A percentile compares a stretch with the other conserved stretches of the same genome.
Evolutionary conservation across 1,284 basidiomycete genomes (phyloP).

Genomic region (Papiliotrema nemorosa): DNA sequence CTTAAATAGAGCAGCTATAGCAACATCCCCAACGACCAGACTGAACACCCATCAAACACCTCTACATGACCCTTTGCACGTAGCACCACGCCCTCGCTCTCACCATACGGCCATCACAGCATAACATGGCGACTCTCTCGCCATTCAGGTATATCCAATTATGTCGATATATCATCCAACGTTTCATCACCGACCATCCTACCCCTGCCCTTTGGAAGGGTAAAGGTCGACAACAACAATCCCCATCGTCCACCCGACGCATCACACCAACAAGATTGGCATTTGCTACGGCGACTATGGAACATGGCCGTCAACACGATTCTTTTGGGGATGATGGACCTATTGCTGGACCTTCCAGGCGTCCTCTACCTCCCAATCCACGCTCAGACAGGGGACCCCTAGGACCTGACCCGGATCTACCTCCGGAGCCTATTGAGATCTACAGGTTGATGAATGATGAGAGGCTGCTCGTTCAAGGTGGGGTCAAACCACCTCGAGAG

Average conservation of each 20-base stretch:
- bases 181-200: not conserved
- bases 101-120: too few species aligned
- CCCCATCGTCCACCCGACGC: not conserved
- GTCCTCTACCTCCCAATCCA: not conserved
- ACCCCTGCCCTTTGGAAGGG: constrained; percentile 2
- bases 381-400: constrained; percentile 2
- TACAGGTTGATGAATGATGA: constrained; percentile 71
- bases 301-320: not conserved
- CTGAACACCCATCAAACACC: too few species aligned
- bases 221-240: not conserved
- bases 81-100: too few species aligned
- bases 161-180: constrained; percentile 4
- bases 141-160: constrained; percentile 8
- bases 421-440: constrained; percentile 51
- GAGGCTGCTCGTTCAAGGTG: constrained; percentile 60
- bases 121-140: constrained; percentile 6
- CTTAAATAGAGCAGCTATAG: too few species aligned
- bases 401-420: constrained; percentile 28
- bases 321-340: not conserved
- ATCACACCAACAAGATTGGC: not conserved
- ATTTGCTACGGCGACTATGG: constrained; percentile 1
- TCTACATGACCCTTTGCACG: too few species aligned
- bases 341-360: constrained; percentile 4
- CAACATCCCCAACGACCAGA: too few species aligned
- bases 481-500: constrained; percentile 72